Evolutionary conservation across 768 basidiomycete species (phyloP), one percentile per base, ranked within the genome.

Genomic region (Russula earlei): DNA sequence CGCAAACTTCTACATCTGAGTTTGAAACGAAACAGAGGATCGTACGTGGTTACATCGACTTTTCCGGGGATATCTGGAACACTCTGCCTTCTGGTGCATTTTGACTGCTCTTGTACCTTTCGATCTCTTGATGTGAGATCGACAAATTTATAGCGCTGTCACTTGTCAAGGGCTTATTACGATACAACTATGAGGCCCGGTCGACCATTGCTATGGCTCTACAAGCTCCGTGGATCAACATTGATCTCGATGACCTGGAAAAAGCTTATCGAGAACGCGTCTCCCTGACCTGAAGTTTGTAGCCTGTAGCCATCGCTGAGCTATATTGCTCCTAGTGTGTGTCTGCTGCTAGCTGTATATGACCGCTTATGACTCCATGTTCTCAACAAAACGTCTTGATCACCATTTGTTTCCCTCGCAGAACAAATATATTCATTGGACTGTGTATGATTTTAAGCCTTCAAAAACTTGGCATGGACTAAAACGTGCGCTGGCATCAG

Each of bases 381-480:
- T 52, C 44, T 42, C 31, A 15, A 17, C 31, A 15, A 17, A 34
- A 34, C 34, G 15, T 47, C 58, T 60, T 36, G 36, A 42, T 57
- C 31, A 42, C 14, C 51, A 46, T 55, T 25, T 17, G 2, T 36
- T 6, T 51, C 42, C n/a, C 31, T 37, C 45, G 20, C 14, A 11
- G 20, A 27, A 44, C 27, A 47, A 6, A 47, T 20, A 27, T 12
- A 19, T 19, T 42, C 14, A 14, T 48, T n/a, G 12, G 25, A 5
- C 34, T 53, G 34, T 9, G 24, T 10, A 50, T 24, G 37, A 17
- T 38, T n/a, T 54, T 71, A 60, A 88, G 84, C 84, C 65, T 90
- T 91, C 61, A 97, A 74, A 70, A 86, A 86, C 66, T 87, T 85
- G 24, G 91, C 90, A 61, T 97, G 94, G 75, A 85, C 95, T 84